Evolutionary conservation across 2,329 filamentous ascomycete genomes (phyloP).

Genomic region (Byssothecium circinans): DNA sequence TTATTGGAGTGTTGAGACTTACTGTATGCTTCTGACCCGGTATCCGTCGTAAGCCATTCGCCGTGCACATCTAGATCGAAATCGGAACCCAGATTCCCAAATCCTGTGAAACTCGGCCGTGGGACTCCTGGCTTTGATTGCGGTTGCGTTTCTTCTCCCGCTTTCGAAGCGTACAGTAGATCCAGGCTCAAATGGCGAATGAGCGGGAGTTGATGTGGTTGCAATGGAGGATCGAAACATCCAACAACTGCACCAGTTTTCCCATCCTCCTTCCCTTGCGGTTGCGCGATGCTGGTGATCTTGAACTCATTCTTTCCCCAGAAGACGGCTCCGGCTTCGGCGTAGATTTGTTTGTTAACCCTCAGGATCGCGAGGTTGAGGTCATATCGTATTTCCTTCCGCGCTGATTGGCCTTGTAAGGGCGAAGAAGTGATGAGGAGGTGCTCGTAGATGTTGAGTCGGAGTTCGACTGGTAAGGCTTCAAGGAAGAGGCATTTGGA

Average conservation of each 20-base stretch:
- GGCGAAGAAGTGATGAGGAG: slow-evolving; percentile 24
- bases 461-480: slow-evolving; percentile 33
- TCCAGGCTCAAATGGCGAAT: slow-evolving; percentile 33
- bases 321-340: slow-evolving; percentile 46
- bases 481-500: slow-evolving; percentile 22
- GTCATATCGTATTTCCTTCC: slow-evolving; percentile 32
- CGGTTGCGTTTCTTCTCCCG: too few species aligned
- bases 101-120: too few species aligned
- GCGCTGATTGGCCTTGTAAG: slow-evolving; percentile 23
- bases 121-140: too few species aligned
- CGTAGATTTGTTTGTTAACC: slow-evolving; percentile 43
- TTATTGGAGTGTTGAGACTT: not conserved
- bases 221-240: slow-evolving; percentile 30
- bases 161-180: slow-evolving; percentile 26
- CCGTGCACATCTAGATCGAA: too few species aligned
- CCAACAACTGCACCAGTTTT: not conserved
- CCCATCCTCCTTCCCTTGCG: not conserved
- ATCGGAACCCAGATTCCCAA: too few species aligned
- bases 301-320: slow-evolving; percentile 47
- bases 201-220: slow-evolving; percentile 17
- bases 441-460: slow-evolving; percentile 32
- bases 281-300: slow-evolving; percentile 20
- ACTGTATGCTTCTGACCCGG: too few species aligned
- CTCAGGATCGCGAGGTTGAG: slow-evolving; percentile 42
- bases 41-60: too few species aligned